Conservation (phyloP, 2,329 filamentous ascomycete genomes). For the Botryosphaeria dothidea region DNA sequence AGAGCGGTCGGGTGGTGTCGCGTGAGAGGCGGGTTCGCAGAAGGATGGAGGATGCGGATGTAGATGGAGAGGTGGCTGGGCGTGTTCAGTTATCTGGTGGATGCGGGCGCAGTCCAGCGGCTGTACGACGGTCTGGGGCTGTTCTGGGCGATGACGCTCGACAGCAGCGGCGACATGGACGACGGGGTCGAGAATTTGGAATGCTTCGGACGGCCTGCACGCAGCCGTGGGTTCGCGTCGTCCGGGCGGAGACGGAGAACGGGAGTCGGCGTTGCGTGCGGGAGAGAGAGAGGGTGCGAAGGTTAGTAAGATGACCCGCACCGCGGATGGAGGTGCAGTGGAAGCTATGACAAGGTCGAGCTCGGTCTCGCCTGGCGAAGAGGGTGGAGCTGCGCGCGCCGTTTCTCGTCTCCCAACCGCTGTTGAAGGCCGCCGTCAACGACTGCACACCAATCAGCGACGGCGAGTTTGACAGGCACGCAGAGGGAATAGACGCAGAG, state of each 20-base stretch:
- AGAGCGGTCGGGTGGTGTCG: conserved; percentile 8
- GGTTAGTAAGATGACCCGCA: conserved; percentile 9
- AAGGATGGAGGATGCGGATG: neutral
- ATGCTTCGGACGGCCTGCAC: neutral
- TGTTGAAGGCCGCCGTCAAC: conserved; percentile 10
- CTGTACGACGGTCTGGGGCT: conserved; percentile 16
- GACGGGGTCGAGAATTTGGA: neutral
- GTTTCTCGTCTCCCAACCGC: neutral
- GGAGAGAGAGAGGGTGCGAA: neutral
- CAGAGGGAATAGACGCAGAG: neutral
- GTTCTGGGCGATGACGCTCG: conserved; percentile 14
- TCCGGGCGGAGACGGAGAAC: neutral
- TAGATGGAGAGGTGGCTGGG: neutral
- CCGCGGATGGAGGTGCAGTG: conserved; percentile 10
- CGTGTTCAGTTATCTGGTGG: neutral
- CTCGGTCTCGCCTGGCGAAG: neutral
- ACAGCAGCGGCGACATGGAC: conserved; percentile 5
- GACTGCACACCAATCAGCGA: conserved; percentile 13
- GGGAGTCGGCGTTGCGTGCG: neutral
- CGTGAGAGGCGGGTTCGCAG: neutral
- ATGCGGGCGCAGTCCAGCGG: conserved; percentile 2
- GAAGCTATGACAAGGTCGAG: conserved; percentile 19
- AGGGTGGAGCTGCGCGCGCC: neutral
- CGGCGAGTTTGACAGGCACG: neutral
- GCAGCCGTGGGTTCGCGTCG: neutral